Percentiles rank a stretch among this genome's conserved stretches.
Conservation (phyloP, 495 filamentous ascomycete genomes). For the Aspergillus hancockii region DNA sequence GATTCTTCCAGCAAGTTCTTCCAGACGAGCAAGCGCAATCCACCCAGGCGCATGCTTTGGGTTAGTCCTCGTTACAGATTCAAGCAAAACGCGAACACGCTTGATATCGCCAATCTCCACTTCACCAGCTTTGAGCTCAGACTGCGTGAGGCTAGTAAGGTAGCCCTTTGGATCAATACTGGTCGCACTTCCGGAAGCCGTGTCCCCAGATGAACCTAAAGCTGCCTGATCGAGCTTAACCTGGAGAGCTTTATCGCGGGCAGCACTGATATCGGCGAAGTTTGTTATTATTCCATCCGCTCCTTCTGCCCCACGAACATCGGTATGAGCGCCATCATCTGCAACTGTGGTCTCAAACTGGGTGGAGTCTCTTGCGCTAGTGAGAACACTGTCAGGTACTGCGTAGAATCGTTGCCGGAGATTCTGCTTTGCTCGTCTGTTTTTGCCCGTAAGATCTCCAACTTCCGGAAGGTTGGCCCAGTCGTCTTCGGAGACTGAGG, state of each 20-base stretch:
- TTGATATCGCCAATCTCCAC: conserved; percentile 92
- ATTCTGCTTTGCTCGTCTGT: conserved; percentile 80
- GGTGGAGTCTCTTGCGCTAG: conserved; percentile 73
- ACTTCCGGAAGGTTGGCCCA: conserved; percentile 96
- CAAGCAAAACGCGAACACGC: conserved; percentile 86
- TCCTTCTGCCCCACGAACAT: conserved; percentile 46
- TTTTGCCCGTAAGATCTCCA: conserved; percentile 93
- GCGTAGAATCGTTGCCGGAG: conserved; percentile 87
- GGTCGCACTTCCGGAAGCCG: conserved; percentile 76
- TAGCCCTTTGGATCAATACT: conserved; percentile 96
- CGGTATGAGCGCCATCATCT: conserved; percentile 66
- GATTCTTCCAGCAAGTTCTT: conserved; percentile 88
- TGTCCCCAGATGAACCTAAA: conserved; percentile 66
- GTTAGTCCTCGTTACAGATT: conserved; percentile 95
- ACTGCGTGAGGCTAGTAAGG: conserved; percentile 81
- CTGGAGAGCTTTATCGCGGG: conserved; percentile 88
- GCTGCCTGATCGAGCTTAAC: conserved; percentile 90
- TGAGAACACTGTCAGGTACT: conserved; percentile 94
- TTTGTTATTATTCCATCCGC: conserved; percentile 91
- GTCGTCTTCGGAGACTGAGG: conserved; percentile 88
- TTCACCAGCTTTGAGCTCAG: conserved; percentile 74
- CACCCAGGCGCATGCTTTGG: conserved; percentile 93
- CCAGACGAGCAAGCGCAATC: conserved; percentile 91
- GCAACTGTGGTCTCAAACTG: conserved; percentile 84
- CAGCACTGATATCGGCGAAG: conserved; percentile 96